Evolutionary conservation across 2,329 filamentous ascomycete species (phyloP), one percentile per base, ranked within the genome.

Genomic region (Cercospora sp.): DNA sequence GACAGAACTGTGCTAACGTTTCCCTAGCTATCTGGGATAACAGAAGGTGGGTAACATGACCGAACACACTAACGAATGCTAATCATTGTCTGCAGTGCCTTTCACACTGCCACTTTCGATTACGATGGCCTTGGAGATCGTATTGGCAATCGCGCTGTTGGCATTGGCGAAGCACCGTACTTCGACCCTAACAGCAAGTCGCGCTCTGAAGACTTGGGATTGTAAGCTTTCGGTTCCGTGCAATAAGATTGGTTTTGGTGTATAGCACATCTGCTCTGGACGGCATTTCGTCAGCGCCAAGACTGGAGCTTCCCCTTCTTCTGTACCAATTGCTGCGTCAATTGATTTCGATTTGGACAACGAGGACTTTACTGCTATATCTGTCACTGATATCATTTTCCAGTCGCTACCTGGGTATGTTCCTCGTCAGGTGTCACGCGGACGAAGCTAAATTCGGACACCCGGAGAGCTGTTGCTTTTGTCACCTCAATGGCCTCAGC

Each of bases 81-180:
- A 89, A 88, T 90, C 18, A 10, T 74, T 90, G 90, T 68, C 79
- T 86, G 13, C 5, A 85, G 84, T 63, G 83, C 80, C 1, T 88
- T 86, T 76, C 87, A 89, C 71, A 84, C 84, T 42, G 88, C 87
- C 0, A 90, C 87, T 0, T 89, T 86, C 69, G 89, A 91, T 71
- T 90, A 90, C 55, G 82, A 82, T 13, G 81, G 80, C 12, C 80
- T 84, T 30, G 86, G 85, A 0, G 80, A 84, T 28, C 79, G 87
- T 59, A 80, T 82, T 60, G 83, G 85, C 28, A 82, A 87, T 74
- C 75, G 87, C 20, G 81, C 84, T 0, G 86, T 89, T 7, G 84
- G 82, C 7, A 81, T 88, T 5, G 87, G 83, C 12, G 87, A 84
- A 80, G 82, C 76, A 72, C 87, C 84, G 1, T 88, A 85, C 69